Percentiles rank a stretch among this genome's conserved stretches.
These are phyloP conservation scores for Parastagonospora nodorum DNA, from an alignment of 2,329 filamentous ascomycete species.

Conservation along the genomic window DNA sequence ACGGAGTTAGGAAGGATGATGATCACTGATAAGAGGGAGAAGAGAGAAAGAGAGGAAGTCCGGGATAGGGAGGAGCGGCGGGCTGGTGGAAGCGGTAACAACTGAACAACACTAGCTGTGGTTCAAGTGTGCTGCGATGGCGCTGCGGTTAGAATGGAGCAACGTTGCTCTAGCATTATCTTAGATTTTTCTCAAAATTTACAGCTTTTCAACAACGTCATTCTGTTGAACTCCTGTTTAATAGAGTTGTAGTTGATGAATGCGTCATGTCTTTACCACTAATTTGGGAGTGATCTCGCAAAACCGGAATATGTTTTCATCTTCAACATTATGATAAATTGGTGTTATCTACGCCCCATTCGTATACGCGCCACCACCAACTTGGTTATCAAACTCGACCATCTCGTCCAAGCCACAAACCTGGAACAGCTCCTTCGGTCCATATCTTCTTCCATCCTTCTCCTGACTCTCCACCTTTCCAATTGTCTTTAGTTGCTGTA, in stretches of 20 bases:
- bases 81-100: neutral
- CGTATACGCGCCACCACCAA: conserved; percentile 4
- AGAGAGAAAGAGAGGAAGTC: neutral
- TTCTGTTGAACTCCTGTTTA: too few species aligned
- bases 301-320: too few species aligned
- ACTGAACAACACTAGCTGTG: too few species aligned
- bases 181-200: too few species aligned
- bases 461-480: conserved; percentile 41
- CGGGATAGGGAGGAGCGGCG: neutral
- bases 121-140: too few species aligned
- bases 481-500: conserved; percentile 31
- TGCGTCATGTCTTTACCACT: too few species aligned
- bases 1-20: conserved; percentile 10
- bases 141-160: too few species aligned
- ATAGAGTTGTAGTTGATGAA: too few species aligned
- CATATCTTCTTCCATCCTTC: conserved; percentile 51
- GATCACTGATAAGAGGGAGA: neutral
- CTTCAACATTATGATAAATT: neutral
- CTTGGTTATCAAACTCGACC: conserved; percentile 54
- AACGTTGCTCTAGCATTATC: too few species aligned
- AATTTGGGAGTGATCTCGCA: too few species aligned
- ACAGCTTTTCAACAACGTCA: too few species aligned
- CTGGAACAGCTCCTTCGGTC: conserved; percentile 57
- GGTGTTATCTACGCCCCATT: neutral
- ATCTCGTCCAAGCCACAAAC: conserved; percentile 58